Conservation (phyloP, 306 rosid species). For the Cucumis sativus region Cucumber_9930_V3 NC_026655.2:22424001-22424500, state of each 20-base stretch:
- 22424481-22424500: not conserved
- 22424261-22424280: not conserved
- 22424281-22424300: conserved; percentile 5
- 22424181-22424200: not conserved
- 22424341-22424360: not conserved
- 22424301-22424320: not conserved
- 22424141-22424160: not conserved
- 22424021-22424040: conserved; percentile 45
- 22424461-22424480: no score
- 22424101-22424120: conserved; percentile 57
- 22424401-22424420: not conserved
- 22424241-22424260: not conserved
- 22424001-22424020: conserved; percentile 32
- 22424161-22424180: not conserved
- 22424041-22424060: conserved; percentile 47
- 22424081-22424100: conserved; percentile 46
- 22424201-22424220: not conserved
- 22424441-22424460: not conserved
- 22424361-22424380: not conserved
- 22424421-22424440: not conserved
- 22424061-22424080: conserved; percentile 33
- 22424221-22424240: not conserved
- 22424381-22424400: not conserved
- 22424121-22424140: not conserved
- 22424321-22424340: not conserved